These are phyloP conservation scores for Moringa oleifera DNA, from an alignment of 345 rosid species.

Conservation along the genomic window DNA sequence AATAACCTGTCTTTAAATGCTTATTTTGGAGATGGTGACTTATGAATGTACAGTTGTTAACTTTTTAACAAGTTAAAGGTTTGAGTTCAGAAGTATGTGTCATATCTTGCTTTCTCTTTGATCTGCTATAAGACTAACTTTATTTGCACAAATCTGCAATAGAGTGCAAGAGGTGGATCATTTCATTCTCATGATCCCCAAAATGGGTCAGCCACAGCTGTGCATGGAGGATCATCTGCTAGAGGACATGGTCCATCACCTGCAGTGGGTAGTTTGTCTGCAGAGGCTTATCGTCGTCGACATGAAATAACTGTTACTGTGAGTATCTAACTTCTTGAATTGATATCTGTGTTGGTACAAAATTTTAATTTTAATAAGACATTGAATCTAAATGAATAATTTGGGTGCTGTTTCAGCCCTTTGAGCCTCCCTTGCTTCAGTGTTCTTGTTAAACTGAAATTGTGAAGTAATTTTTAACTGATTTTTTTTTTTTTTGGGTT, in stretches of 20 bases:
- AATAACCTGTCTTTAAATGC: not conserved
- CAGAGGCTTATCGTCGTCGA: conserved; percentile 64
- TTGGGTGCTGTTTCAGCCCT: not conserved
- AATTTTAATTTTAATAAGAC: too few species aligned
- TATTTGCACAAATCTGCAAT: not conserved
- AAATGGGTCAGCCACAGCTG: conserved; percentile 37
- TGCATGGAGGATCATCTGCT: conserved; percentile 31
- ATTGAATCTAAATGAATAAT: not conserved
- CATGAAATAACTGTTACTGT: conserved; percentile 85
- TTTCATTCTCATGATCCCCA: conserved; percentile 29
- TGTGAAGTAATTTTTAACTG: too few species aligned
- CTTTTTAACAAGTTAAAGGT: not conserved
- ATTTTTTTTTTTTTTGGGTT: too few species aligned
- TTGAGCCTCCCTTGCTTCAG: too few species aligned
- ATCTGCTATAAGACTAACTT: not conserved
- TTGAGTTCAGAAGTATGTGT: not conserved
- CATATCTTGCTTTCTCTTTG: not conserved
- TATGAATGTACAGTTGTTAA: too few species aligned
- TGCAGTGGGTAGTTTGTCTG: conserved; percentile 40
- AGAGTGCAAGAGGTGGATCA: conserved; percentile 37
- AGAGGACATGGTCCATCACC: conserved; percentile 38
- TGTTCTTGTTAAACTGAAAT: too few species aligned
- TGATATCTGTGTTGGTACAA: not conserved
- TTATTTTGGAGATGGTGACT: not conserved
- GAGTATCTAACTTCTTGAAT: conserved; percentile 27